phyloP scores from a whole-genome alignment of 768 basidiomycete species.

The Agaricus bisporus region DNA sequence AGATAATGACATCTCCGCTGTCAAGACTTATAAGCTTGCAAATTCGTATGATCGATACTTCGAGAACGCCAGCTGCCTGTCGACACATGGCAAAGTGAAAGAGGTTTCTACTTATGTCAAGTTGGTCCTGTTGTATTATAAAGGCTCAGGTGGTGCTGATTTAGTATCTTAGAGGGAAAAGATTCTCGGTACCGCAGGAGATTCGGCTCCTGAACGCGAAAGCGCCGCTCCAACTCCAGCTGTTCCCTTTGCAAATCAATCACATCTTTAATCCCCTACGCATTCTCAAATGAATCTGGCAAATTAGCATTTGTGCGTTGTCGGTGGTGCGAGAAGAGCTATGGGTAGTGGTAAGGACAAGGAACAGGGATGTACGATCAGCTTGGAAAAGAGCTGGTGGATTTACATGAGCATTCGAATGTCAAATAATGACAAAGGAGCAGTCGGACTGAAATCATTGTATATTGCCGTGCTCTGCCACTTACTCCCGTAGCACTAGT shows the following conservation, averaged over 20 bases:
- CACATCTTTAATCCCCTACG: background rate
- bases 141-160: conserved; percentile 39
- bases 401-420: too few species aligned
- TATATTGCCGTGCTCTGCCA: too few species aligned
- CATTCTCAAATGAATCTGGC: background rate
- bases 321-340: too few species aligned
- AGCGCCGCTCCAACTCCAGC: conserved; percentile 14
- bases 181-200: conserved; percentile 27
- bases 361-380: too few species aligned
- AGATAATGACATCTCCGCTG: conserved; percentile 27
- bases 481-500: too few species aligned
- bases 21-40: conserved; percentile 76
- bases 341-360: too few species aligned
- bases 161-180: conserved; percentile 33
- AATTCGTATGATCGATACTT: conserved; percentile 88
- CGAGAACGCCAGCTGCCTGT: conserved; percentile 91
- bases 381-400: too few species aligned
- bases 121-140: conserved; percentile 74
- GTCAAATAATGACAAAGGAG: too few species aligned
- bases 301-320: too few species aligned
- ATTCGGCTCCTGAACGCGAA: conserved; percentile 18
- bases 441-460: too few species aligned
- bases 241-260: conserved; percentile 12
- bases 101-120: conserved; percentile 78
- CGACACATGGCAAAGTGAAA: conserved; percentile 81